phyloP scores from a whole-genome alignment of 305 asterid genomes.

The Plantago lanceolata region DNA sequence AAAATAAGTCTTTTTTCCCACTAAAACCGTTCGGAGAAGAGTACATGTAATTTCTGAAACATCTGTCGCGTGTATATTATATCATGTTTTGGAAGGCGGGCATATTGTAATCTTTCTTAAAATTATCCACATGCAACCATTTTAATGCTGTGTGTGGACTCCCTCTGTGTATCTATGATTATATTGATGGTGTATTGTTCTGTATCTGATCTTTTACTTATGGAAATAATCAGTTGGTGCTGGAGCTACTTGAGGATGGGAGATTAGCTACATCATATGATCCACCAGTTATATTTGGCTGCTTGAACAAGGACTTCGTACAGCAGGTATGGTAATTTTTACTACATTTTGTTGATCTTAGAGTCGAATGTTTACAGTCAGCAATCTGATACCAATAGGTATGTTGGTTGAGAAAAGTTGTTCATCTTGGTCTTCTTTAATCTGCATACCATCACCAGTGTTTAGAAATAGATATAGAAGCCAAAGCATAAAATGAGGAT shows the following conservation, averaged over 20 bases:
- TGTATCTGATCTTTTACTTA: constrained; percentile 22
- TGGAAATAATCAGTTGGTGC: constrained; percentile 50
- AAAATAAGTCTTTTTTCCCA: too few relatives aligned
- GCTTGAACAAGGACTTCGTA: constrained; percentile 61
- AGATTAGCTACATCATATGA: constrained; percentile 77
- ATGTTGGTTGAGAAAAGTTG: neutral
- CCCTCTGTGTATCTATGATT: neutral
- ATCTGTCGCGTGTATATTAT: too few relatives aligned
- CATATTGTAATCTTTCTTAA: too few relatives aligned
- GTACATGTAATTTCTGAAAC: too few relatives aligned
- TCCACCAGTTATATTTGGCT: constrained; percentile 70
- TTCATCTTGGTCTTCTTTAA: neutral
- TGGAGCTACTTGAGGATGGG: constrained; percentile 79
- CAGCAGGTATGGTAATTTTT: constrained; percentile 52
- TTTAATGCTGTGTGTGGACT: too few relatives aligned
- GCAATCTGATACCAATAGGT: too few relatives aligned
- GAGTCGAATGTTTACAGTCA: neutral
- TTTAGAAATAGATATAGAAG: too few relatives aligned
- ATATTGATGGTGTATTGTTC: neutral
- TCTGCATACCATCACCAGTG: too few relatives aligned
- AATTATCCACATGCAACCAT: too few relatives aligned
- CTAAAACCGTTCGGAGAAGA: too few relatives aligned
- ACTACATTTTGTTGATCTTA: neutral
- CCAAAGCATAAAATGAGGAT: too few relatives aligned
- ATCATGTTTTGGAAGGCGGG: too few relatives aligned